These are phyloP conservation scores for Nicotiana knightiana DNA, from an alignment of 257 asterid species.

Conservation along the genomic window DNA sequence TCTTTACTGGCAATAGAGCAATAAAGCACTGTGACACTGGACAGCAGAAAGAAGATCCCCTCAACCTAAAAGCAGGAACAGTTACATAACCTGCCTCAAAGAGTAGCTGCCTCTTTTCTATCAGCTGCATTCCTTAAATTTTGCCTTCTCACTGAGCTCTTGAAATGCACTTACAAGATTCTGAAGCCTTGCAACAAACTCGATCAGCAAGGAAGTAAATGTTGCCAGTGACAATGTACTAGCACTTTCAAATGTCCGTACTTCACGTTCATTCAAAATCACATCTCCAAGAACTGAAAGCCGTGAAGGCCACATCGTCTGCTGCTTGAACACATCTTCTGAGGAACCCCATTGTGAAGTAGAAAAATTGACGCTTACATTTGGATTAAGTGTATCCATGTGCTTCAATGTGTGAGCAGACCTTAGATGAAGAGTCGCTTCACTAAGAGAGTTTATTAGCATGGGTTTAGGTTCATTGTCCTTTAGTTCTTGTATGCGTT, in stretches of 20 bases:
- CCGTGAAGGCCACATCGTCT: constrained; percentile 87
- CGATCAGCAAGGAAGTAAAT: constrained; percentile 75
- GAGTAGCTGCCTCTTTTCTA: constrained; percentile 22
- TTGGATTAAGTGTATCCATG: constrained; percentile 35
- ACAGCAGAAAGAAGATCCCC: constrained; percentile 1
- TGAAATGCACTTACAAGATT: constrained; percentile 66
- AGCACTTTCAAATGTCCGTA: constrained; percentile 78
- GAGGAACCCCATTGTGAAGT: constrained; percentile 65
- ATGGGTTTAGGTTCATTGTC: constrained; percentile 47
- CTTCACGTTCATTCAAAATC: constrained; percentile 74
- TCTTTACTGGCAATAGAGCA: neutral
- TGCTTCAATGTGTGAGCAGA: constrained; percentile 36
- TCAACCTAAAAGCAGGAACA: constrained; percentile 22
- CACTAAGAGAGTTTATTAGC: constrained; percentile 49
- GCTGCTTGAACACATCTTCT: constrained; percentile 54
- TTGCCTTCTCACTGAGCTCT: constrained; percentile 71
- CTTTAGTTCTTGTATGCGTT: constrained; percentile 55
- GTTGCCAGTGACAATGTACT: constrained; percentile 85
- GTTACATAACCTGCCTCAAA: constrained; percentile 34
- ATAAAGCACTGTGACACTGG: neutral
- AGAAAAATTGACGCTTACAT: constrained; percentile 33
- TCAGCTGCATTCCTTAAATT: constrained; percentile 42
- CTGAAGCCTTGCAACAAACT: constrained; percentile 92
- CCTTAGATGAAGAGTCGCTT: constrained; percentile 34
- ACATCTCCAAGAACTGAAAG: constrained; percentile 73